Base-by-base conservation (phyloP, 345 rosid genomes). In the Syzygium aqueum region DNA sequence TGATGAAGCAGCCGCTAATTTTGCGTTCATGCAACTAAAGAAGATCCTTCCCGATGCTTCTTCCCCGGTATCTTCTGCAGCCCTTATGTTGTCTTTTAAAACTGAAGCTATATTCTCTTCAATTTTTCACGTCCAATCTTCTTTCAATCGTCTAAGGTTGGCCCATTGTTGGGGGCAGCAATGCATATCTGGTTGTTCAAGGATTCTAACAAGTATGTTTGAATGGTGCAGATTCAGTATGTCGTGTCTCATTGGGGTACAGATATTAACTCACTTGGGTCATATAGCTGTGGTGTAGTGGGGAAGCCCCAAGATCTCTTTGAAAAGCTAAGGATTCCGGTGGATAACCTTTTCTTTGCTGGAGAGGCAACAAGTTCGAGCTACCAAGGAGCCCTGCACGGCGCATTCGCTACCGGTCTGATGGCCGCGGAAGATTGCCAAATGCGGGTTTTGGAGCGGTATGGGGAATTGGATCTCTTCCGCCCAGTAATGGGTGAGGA, bases 301-400 rank as follows among this genome's bases (percentile, higher is more conserved):
- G 97, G 96, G 4, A 96, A 91, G 65, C 61, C 99, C 92, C 98
- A 97, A 87, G 97, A 95, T 87, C 97, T 95, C 89, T 96, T 92
- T 86, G 99, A 97, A 87, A 93, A 88, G 94, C 92, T 97, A 25
- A 94, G 99, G 89, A 90, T 93, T 52, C 99, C 99, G 1, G 94
- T 97, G 49, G 99, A 96, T 89, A 97, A 97, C 91, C 86, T 97
- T 89, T 97, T 97, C 95, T 97, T 97, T 90, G 99, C 99, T 0
- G 99, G 99, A 85, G 99, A 97, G 92, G 99, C 99, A 9, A 96
- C 98, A 0, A 96, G 98, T 85, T 53, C 86, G 86, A 93, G 90
- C 89, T 96, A 88, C 89, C 97, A 97, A 1, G 98, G 99, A 28
- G 95, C 98, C 3, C 96, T 95, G 84, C 99, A 96, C 53, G 99